A percentile compares a stretch with the other conserved stretches of the same genome.
These are phyloP conservation scores for Backusella australiensis DNA, from an alignment of 192 early-diverging fungal genomes.

Conservation along the genomic window DNA sequence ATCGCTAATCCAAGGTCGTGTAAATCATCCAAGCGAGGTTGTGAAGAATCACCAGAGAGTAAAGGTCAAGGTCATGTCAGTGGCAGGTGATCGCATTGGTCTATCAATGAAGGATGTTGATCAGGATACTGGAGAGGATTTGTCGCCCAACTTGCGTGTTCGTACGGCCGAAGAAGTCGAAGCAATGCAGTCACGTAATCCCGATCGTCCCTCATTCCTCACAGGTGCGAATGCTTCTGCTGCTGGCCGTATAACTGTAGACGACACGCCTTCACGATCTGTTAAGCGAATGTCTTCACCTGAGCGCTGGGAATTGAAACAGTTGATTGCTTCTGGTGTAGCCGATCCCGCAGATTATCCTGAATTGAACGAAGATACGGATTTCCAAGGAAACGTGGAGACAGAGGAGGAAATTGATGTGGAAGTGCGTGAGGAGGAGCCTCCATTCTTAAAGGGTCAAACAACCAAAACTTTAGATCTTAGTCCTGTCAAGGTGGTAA, in stretches of 20 bases:
- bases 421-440: constrained; percentile 95
- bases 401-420: constrained; percentile 96
- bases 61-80: constrained; percentile 94
- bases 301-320: constrained; percentile 96
- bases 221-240: constrained; percentile 22
- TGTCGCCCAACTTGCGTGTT: constrained; percentile 78
- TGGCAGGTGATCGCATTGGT: constrained; percentile 76
- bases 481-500: constrained; percentile 96
- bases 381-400: constrained; percentile 77
- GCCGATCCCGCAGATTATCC: constrained; percentile 84
- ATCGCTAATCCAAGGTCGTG: constrained; percentile 62
- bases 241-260: constrained; percentile 3
- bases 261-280: constrained; percentile 39
- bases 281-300: constrained; percentile 90
- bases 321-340: constrained; percentile 94
- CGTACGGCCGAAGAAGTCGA: constrained; percentile 64
- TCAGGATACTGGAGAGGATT: constrained; percentile 86
- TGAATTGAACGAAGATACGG: constrained; percentile 85
- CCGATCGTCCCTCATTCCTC: constrained; percentile 53
- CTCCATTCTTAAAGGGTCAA: constrained; percentile 92
- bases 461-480: constrained; percentile 80
- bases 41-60: constrained; percentile 78
- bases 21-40: constrained; percentile 85
- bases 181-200: constrained; percentile 57
- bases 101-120: constrained; percentile 97